phyloP scores from a whole-genome alignment of 257 asterid species.

The Solanum pennellii region DNA sequence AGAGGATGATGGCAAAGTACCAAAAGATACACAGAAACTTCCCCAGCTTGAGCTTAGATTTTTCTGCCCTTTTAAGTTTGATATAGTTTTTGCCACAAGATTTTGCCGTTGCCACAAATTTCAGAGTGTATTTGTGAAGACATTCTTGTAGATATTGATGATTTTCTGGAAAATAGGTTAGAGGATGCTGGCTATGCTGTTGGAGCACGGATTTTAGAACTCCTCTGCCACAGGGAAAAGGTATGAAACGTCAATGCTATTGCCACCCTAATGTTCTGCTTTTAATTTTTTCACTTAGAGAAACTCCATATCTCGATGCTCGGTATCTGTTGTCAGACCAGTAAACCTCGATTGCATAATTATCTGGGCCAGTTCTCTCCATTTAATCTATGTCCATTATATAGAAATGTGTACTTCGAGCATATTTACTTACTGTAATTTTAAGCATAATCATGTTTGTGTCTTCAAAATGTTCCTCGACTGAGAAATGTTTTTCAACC shows the following conservation, averaged over 20 bases:
- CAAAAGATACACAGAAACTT: not conserved
- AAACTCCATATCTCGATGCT: not conserved
- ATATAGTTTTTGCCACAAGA: not conserved
- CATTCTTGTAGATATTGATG: not conserved
- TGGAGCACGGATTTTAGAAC: constrained; percentile 73
- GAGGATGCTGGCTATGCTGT: constrained; percentile 87
- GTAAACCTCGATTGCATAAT: not conserved
- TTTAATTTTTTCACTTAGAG: not conserved
- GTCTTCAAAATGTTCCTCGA: not conserved
- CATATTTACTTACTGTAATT: not conserved
- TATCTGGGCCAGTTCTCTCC: not conserved
- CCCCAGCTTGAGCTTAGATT: not conserved
- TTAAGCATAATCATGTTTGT: not conserved
- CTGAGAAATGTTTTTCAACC: not conserved
- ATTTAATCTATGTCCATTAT: not conserved
- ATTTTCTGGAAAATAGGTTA: constrained; percentile 27
- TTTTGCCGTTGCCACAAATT: not conserved
- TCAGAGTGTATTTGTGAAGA: not conserved
- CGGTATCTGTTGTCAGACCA: not conserved
- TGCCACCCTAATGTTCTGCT: not conserved
- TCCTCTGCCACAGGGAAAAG: constrained; percentile 81
- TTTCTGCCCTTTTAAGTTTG: not conserved
- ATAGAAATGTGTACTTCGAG: not conserved
- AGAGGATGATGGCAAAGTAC: not conserved
- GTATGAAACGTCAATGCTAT: constrained; percentile 15